Evolutionary conservation across 352 stramenopile species (phyloP).

Genomic region (Phytopythium oedochilum): DNA sequence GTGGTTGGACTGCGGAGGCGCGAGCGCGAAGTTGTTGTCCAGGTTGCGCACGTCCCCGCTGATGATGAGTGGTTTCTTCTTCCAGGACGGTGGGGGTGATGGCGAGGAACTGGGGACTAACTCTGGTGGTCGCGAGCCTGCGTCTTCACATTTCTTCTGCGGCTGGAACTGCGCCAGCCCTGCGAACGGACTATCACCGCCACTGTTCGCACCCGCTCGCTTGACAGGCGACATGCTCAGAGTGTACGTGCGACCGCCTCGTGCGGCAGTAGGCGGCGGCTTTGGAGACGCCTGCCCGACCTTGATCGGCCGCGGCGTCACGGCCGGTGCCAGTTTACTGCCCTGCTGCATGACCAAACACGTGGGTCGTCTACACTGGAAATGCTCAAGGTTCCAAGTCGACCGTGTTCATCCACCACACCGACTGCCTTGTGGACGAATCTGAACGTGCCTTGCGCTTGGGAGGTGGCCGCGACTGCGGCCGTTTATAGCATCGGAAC

Average conservation of each 20-base stretch:
- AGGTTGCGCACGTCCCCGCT: conserved; percentile 71
- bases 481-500: background rate
- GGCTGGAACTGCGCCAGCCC: conserved; percentile 3
- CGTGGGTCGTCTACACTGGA: background rate
- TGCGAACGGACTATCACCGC: conserved; percentile 8
- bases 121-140: conserved; percentile 23
- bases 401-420: background rate
- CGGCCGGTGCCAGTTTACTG: conserved; percentile 49
- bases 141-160: conserved; percentile 9
- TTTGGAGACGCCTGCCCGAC: conserved; percentile 8
- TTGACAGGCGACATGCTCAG: conserved; percentile 48
- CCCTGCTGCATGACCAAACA: conserved; percentile 7
- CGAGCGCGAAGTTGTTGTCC: conserved; percentile 58
- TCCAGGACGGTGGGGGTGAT: conserved; percentile 13
- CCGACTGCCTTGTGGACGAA: background rate
- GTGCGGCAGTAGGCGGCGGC: conserved; percentile 7
- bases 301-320: conserved; percentile 61
- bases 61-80: conserved; percentile 64
- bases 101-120: conserved; percentile 9
- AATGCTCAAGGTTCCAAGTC: background rate
- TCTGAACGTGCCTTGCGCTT: background rate
- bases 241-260: conserved; percentile 44
- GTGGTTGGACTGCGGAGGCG: conserved; percentile 22
- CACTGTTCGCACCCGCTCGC: background rate
- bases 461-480: background rate